Evolutionary conservation across 2,329 filamentous ascomycete genomes (phyloP).

Genomic region (Calycina marina): DNA sequence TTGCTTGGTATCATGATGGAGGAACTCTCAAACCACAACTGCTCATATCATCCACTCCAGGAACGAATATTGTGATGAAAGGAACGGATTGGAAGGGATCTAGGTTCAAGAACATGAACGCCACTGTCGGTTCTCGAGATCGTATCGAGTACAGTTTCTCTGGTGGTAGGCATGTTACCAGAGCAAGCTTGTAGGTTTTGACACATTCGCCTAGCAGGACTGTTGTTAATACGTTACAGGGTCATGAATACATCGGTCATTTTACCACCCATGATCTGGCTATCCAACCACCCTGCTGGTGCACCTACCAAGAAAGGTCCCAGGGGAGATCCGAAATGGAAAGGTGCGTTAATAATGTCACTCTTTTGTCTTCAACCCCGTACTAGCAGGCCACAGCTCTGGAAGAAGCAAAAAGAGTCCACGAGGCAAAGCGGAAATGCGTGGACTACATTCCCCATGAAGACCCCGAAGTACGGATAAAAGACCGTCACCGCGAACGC

Average conservation of each 20-base stretch:
- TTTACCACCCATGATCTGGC: slow-evolving; percentile 1
- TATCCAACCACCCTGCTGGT: slow-evolving; percentile 1
- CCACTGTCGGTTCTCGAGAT: not conserved
- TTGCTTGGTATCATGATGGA: slow-evolving; percentile 1
- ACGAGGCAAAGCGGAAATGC: not conserved
- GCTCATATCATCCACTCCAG: not conserved
- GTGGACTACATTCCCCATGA: not conserved
- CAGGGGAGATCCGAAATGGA: not conserved
- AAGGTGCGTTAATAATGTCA: not conserved
- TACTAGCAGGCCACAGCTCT: too few relatives aligned
- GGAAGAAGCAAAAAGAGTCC: not conserved
- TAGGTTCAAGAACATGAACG: not conserved
- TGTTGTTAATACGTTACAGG: too few relatives aligned
- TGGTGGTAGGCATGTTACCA: slow-evolving; percentile 1
- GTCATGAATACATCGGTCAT: slow-evolving; percentile 3
- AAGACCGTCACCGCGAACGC: not conserved
- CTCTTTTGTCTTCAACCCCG: too few relatives aligned
- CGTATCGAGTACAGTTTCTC: slow-evolving; percentile 3
- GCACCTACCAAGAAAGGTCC: slow-evolving; percentile 1
- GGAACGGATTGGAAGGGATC: slow-evolving; percentile 1
- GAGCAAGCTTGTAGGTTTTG: slow-evolving; percentile 1
- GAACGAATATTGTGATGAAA: slow-evolving; percentile 1
- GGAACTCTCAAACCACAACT: slow-evolving; percentile 2
- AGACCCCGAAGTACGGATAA: not conserved
- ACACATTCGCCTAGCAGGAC: too few relatives aligned